These are phyloP conservation scores for Xylaria sp. DNA, from an alignment of 2,329 filamentous ascomycete species.

Conservation along the genomic window DNA sequence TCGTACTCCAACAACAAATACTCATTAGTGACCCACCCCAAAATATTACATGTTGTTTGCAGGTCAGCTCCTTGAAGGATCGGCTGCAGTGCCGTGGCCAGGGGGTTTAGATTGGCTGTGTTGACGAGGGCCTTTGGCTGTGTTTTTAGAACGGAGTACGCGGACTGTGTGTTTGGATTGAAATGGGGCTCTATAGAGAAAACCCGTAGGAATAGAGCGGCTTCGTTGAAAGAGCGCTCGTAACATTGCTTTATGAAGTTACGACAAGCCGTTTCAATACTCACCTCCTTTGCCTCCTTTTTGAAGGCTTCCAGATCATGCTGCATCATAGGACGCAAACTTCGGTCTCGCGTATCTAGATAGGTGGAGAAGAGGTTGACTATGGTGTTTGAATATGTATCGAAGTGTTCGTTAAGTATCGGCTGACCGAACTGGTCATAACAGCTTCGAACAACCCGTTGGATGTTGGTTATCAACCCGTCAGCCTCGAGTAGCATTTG, in stretches of 20 bases:
- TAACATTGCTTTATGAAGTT: slow-evolving; percentile 66
- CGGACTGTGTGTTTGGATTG: slow-evolving; percentile 55
- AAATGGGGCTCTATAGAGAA: slow-evolving; percentile 62
- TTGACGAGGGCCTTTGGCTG: slow-evolving; percentile 59
- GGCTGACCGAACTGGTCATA: slow-evolving; percentile 59
- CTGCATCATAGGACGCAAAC: slow-evolving; percentile 58
- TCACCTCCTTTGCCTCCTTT: slow-evolving; percentile 55
- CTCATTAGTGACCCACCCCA: slow-evolving; percentile 64
- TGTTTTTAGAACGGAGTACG: slow-evolving; percentile 55
- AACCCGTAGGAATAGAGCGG: slow-evolving; percentile 58
- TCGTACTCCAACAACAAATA: slow-evolving; percentile 62
- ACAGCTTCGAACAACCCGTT: slow-evolving; percentile 56
- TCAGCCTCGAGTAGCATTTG: slow-evolving; percentile 64
- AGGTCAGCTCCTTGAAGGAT: slow-evolving; percentile 55
- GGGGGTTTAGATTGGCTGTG: slow-evolving; percentile 58
- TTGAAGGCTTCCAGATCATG: slow-evolving; percentile 61
- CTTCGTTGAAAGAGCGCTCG: slow-evolving; percentile 62
- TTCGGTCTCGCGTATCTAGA: slow-evolving; percentile 57
- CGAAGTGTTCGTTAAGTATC: slow-evolving; percentile 50
- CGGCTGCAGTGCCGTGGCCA: slow-evolving; percentile 57
- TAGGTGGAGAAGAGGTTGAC: slow-evolving; percentile 62
- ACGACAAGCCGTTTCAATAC: slow-evolving; percentile 60
- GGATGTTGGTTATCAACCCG: slow-evolving; percentile 61
- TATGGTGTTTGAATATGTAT: slow-evolving; percentile 60
- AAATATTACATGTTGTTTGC: slow-evolving; percentile 58